Conservation (phyloP, 768 basidiomycete species). For the Lanmaoa rubissima region DNA sequence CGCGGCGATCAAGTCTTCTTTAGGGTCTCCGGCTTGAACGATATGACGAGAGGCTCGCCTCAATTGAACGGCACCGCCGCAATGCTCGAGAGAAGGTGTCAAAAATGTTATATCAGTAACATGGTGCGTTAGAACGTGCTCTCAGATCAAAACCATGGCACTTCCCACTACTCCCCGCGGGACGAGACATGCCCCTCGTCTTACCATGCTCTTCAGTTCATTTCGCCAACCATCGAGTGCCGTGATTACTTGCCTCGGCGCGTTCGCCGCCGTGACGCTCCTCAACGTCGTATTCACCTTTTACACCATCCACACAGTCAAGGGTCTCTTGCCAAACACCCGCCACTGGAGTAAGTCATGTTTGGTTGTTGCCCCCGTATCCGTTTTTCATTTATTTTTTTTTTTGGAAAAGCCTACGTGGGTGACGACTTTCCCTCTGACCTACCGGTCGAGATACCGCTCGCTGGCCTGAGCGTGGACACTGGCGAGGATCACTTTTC, state of each 20-base stretch:
- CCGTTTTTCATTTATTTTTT: neutral
- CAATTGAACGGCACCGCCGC: neutral
- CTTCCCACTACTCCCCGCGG: neutral
- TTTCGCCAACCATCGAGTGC: neutral
- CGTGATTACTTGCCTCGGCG: slow-evolving; percentile 14
- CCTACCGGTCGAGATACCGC: slow-evolving; percentile 31
- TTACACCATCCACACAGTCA: slow-evolving; percentile 15
- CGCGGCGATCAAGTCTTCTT: neutral
- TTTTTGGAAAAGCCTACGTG: slow-evolving; percentile 19
- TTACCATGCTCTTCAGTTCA: neutral
- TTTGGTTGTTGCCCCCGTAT: neutral
- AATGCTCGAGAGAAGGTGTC: neutral
- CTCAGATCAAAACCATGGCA: slow-evolving; percentile 3
- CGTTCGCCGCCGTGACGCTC: slow-evolving; percentile 22
- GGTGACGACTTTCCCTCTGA: slow-evolving; percentile 33
- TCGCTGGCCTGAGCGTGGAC: slow-evolving; percentile 28
- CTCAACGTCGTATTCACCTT: slow-evolving; percentile 22
- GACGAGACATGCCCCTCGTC: neutral
- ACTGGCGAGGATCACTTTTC: slow-evolving; percentile 28
- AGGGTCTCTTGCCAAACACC: slow-evolving; percentile 10
- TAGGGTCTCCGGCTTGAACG: neutral
- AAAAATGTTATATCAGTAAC: slow-evolving; percentile 4
- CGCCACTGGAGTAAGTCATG: slow-evolving; percentile 24
- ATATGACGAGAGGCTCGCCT: neutral
- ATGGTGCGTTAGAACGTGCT: neutral